Evolutionary conservation across 768 basidiomycete species (phyloP), one percentile per base, ranked within the genome.

Genomic region (Suillus plorans): DNA sequence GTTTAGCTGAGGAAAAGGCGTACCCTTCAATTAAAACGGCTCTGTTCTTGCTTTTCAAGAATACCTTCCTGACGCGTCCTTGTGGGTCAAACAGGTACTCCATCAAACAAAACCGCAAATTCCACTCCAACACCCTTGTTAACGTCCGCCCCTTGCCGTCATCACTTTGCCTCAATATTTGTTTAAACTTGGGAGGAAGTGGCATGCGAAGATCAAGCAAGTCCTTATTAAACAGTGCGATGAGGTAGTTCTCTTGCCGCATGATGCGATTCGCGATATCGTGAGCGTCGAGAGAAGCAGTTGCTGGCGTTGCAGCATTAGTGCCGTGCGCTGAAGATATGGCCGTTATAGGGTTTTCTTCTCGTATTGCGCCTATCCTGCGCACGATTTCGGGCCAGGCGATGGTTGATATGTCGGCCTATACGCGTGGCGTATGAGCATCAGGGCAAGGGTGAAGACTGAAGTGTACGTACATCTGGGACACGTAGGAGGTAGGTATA

Each of bases 341-440:
- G 3, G 94, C 94, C 0, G 96, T 97, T 31, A 95, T 82, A 2
- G 96, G 95, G 73, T 99, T 99, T 61, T 94, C 89, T 73, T 97
- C 91, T 25, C 96, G 88, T 61, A 99, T 96, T 6, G 89, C 81
- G 14, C 88, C 89, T 64, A 99, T 95, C 41, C 95, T 86, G 20
- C 91, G 85, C 60, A 99, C 97, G 47, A 99, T 85, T 72, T 95
- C 93, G 0, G 92, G 89, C 97, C 97, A 99, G 0, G 96, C 90
- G 47, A 99, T 95, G 1, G 97, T 99, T 78, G 95, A 94, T 53
- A 99, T 96, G 76, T 99, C 97, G 59, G 88, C 91, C 97, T 99
- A 74, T 2, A 60, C 36, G 12, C 16, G n/a, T 50, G 31, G 14
- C n/a, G 44, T n/a, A 62, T 39, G n/a, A 20, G 66, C 76, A 52